Base-by-base conservation (phyloP, 2,329 filamentous ascomycete genomes). In the Fusarium sp. region DNA sequence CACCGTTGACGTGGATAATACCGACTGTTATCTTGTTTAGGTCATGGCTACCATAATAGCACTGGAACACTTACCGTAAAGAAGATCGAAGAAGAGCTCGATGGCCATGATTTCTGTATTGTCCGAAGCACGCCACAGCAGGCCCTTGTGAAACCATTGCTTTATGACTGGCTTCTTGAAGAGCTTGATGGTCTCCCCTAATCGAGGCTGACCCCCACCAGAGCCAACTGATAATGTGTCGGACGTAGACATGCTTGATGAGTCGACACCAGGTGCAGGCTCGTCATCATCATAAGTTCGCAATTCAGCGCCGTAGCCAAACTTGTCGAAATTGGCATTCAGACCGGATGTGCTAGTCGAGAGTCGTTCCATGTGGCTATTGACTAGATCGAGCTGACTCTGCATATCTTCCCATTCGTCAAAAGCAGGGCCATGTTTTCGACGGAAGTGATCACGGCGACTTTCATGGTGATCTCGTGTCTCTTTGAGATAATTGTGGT, bases 111-210 rank as follows among this genome's bases (percentile, higher is more conserved):
- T 88, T 77, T 90, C 85, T n/a, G 88, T 87, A 22, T 83, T 80
- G 53, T 86, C 85, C 10, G 83, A 84, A 3, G 88, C 86, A 52
- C 89, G 82, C 89, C 89, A 91, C 10, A 91, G 78, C 15, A 91
- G 81, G 1, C 88, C 89, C 63, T 88, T 87, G 75, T 91, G 88
- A 72, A 90, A 90, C 79, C 90, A 91, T 79, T 91, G 89, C 62
- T 88, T 83, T 6, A 91, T 82, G 9, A 87, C 84, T 1, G 89
- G 89, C 66, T 83, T 84, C 75, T 87, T 87, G 75, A 88, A 89
- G 62, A 91, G 79, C 74, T 85, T 86, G 73, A 90, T 83, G 2
- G 84, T 82, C 50, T 78, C 59, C 79, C 85, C 77, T 15, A 63
- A 71, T 57, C 81, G 82, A 49, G 51, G 43, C 15, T 71, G 70